These are phyloP conservation scores for Vicia sativa DNA, from an alignment of 306 rosid species.

Conservation along the genomic window DNA sequence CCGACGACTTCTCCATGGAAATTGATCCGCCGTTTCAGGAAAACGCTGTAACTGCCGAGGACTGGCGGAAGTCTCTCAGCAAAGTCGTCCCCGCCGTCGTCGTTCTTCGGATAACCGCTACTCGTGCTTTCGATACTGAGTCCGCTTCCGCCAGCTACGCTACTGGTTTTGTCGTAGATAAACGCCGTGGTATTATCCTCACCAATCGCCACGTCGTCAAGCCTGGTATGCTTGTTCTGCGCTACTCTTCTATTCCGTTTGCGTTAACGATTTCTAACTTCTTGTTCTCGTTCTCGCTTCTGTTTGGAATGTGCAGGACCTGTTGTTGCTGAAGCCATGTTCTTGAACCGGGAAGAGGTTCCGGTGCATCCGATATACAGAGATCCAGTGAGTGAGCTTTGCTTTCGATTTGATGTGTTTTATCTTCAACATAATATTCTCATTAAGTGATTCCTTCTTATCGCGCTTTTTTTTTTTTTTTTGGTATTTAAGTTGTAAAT, in stretches of 20 bases:
- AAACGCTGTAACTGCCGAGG: constrained; percentile 78
- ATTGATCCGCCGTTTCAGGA: constrained; percentile 78
- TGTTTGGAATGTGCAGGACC: constrained; percentile 73
- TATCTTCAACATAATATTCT: background rate
- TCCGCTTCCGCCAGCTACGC: constrained; percentile 88
- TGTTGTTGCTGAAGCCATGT: constrained; percentile 94
- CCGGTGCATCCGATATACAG: constrained; percentile 89
- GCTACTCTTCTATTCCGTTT: background rate
- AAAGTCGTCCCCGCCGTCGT: constrained; percentile 93
- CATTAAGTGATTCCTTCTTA: constrained; percentile 1
- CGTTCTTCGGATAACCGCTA: constrained; percentile 79
- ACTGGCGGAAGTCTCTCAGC: constrained; percentile 83
- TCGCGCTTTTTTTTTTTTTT: background rate
- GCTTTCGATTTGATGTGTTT: background rate
- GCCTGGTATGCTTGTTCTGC: constrained; percentile 61
- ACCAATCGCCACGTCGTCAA: constrained; percentile 97
- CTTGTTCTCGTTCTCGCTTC: constrained; percentile 14
- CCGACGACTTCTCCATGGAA: constrained; percentile 73
- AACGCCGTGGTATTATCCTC: constrained; percentile 89
- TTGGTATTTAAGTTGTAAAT: background rate
- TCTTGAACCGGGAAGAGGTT: constrained; percentile 92
- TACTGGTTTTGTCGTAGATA: constrained; percentile 91
- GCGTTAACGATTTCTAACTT: constrained; percentile 11
- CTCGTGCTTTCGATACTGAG: constrained; percentile 92
- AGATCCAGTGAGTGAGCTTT: constrained; percentile 76